A percentile compares a stretch with the other conserved stretches of the same genome.
These are phyloP conservation scores for Phytophthora hybrid DNA, from an alignment of 352 stramenopile species.

Conservation along the genomic window DNA sequence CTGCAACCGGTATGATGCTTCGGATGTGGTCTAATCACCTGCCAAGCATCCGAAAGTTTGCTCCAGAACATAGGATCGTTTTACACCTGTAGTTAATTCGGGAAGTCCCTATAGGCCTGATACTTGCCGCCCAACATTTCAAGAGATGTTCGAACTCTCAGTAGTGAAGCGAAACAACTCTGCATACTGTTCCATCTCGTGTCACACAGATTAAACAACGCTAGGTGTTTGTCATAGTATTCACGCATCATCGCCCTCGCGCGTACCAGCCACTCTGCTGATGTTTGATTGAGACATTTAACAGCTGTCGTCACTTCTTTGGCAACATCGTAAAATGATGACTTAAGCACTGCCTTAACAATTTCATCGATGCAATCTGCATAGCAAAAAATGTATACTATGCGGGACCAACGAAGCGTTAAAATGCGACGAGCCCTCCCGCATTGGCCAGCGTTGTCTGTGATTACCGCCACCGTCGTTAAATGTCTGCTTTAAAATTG, in stretches of 20 bases:
- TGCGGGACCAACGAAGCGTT: background rate
- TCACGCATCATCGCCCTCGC: background rate
- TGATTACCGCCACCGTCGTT: conserved; percentile 3
- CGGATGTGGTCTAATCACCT: background rate
- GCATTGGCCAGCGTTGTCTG: conserved; percentile 12
- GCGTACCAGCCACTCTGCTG: conserved; percentile 6
- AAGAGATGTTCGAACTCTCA: conserved; percentile 7
- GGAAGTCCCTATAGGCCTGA: background rate
- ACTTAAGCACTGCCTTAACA: conserved; percentile 1
- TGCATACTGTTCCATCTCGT: conserved; percentile 21
- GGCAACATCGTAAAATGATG: conserved; percentile 1
- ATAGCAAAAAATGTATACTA: conserved; percentile 5
- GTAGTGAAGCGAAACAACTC: conserved; percentile 13
- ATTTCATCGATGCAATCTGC: background rate
- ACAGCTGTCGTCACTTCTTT: conserved; percentile 4
- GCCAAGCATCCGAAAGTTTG: background rate
- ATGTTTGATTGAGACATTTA: conserved; percentile 12
- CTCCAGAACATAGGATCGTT: background rate
- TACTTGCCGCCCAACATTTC: conserved; percentile 7
- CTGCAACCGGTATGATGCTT: conserved; percentile 7
- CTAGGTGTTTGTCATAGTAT: conserved; percentile 9
- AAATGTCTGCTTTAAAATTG: background rate
- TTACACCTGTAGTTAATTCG: background rate
- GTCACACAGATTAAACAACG: conserved; percentile 11
- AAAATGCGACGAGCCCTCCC: conserved; percentile 11